A percentile compares a stretch with the other conserved stretches of the same genome.
These are phyloP conservation scores for Phytophthora nicotianae DNA, from an alignment of 352 stramenopile species.

Conservation along the genomic window DNA sequence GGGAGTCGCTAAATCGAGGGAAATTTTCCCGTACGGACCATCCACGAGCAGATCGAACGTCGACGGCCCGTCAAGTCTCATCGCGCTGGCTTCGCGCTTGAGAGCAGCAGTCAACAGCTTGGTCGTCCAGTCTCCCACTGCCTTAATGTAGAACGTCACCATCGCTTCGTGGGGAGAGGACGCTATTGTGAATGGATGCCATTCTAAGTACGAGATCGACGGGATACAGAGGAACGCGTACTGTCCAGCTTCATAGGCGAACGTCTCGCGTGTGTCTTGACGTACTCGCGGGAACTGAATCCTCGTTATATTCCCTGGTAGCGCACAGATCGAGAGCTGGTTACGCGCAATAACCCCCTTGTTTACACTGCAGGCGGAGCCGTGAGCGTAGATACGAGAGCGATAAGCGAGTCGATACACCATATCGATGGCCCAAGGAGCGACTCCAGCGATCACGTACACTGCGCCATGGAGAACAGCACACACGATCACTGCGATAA, in stretches of 20 bases:
- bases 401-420: slow-evolving; percentile 45
- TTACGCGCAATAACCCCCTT: slow-evolving; percentile 37
- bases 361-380: slow-evolving; percentile 14
- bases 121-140: slow-evolving; percentile 68
- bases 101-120: slow-evolving; percentile 49
- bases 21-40: slow-evolving; percentile 52
- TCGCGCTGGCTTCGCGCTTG: slow-evolving; percentile 37
- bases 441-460: slow-evolving; percentile 39
- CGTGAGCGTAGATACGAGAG: slow-evolving; percentile 29
- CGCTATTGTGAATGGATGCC: slow-evolving; percentile 91
- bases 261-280: slow-evolving; percentile 42
- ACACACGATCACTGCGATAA: slow-evolving; percentile 46
- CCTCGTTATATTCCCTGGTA: slow-evolving; percentile 44
- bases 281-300: slow-evolving; percentile 54
- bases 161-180: slow-evolving; percentile 72
- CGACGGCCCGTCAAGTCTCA: slow-evolving; percentile 28
- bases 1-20: slow-evolving; percentile 46
- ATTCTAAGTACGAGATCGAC: slow-evolving; percentile 64
- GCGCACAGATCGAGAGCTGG: slow-evolving; percentile 34
- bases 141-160: slow-evolving; percentile 72
- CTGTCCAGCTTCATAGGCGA: slow-evolving; percentile 54
- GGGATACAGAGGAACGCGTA: slow-evolving; percentile 89
- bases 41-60: slow-evolving; percentile 50
- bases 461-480: slow-evolving; percentile 47
- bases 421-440: slow-evolving; percentile 45